Evolutionary conservation across 345 rosid species (phyloP), one percentile per base, ranked within the genome.

Genomic region (Salix udensis): DNA sequence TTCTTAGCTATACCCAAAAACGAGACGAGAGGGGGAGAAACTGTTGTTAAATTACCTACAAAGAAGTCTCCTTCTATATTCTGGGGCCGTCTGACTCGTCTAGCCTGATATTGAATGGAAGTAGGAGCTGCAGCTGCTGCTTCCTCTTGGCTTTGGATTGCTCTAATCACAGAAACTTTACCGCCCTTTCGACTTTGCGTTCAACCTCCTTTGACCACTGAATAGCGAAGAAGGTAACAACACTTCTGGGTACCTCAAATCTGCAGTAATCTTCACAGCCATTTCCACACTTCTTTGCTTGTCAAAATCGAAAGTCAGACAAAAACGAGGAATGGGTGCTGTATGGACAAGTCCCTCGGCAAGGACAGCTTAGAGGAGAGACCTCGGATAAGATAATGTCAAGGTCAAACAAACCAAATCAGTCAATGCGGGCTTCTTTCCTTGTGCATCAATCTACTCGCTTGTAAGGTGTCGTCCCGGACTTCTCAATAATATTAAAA

Each of bases 51-150:
- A 40, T 42, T 85, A 88, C 93, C 93, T 4, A 88, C 91, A 23
- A 82, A 90, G 61, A 90, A 85, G 62, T 88, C 89, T 4, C 91
- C 94, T 18, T 89, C 78, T 3, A 82, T 84, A 52, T 87, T 89
- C 80, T 89, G 88, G 24, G 72, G 68, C 50, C 88, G 86, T 75
- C 84, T 78, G 48, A 73, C 40, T 76, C 85, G 70, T 67, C 13
- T 36, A 16, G 73, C 40, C 72, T 44, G 28, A 24, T 23, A 14
- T 5, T 15, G 44, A 39, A 19, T 16, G 9, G 40, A 2, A 53
- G 23, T 18, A 7, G 60, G 12, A 0, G 42, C 21, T 37, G 21
- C 40, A 65, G n/a, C 11, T 67, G 39, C 70, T 37, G 39, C 70
- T 37, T 36, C 72, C 72, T n/a, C 24, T 2, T 31, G 34, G 31